phyloP scores from a whole-genome alignment of 345 rosid species.

The Lumnitzera littorea region DNA sequence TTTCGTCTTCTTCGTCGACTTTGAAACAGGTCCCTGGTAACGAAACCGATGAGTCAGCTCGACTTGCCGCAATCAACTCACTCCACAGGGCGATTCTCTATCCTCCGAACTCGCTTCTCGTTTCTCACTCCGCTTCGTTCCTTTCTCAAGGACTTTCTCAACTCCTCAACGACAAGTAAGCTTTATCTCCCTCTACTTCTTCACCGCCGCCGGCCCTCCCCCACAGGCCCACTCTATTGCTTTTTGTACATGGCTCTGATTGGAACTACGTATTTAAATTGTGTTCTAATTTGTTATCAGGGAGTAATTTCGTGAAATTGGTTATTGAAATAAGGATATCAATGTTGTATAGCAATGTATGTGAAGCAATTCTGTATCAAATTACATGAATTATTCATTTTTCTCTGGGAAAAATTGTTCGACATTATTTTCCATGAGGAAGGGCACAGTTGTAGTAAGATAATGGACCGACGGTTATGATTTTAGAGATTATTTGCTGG shows the following conservation, averaged over 20 bases:
- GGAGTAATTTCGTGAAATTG: not conserved
- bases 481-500: too few species aligned
- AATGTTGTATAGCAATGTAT: too few species aligned
- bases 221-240: not conserved
- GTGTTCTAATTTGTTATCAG: not conserved
- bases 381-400: too few species aligned
- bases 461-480: too few species aligned
- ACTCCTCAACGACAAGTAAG: conserved; percentile 73
- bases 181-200: not conserved
- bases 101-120: conserved; percentile 78
- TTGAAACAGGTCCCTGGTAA: conserved; percentile 12
- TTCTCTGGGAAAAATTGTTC: too few species aligned
- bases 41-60: conserved; percentile 53
- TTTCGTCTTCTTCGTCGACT: conserved; percentile 10
- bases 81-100: conserved; percentile 78
- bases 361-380: too few species aligned
- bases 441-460: too few species aligned
- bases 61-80: conserved; percentile 62
- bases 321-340: too few species aligned
- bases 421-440: too few species aligned
- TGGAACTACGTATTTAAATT: not conserved
- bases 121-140: conserved; percentile 78
- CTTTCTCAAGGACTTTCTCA: conserved; percentile 77
- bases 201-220: too few species aligned
- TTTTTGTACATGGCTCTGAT: not conserved